Evolutionary conservation across 2,329 filamentous ascomycete species (phyloP).

Genomic region (Exophiala sp.): DNA sequence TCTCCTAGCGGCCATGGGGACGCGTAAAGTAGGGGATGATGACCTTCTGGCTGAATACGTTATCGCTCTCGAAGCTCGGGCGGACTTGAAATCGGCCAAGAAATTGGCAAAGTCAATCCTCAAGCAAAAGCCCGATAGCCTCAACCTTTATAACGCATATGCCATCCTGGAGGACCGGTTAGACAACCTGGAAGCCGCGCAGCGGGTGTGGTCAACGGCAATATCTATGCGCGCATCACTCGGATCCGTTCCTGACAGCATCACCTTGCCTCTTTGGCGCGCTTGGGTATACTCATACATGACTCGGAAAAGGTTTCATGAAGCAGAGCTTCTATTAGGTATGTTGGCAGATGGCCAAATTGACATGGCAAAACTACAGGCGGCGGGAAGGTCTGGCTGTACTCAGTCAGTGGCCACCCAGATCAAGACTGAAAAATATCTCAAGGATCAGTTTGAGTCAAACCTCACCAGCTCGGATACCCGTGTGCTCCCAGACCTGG

Average conservation of each 20-base stretch:
- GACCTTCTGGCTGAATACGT: slow-evolving; percentile 61
- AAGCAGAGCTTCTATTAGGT: slow-evolving; percentile 38
- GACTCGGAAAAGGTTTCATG: slow-evolving; percentile 34
- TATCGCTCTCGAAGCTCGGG: slow-evolving; percentile 59
- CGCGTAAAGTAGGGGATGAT: slow-evolving; percentile 33
- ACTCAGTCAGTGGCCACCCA: slow-evolving; percentile 12
- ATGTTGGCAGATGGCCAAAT: slow-evolving; percentile 36
- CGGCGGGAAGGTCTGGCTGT: slow-evolving; percentile 8
- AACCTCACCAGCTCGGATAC: slow-evolving; percentile 46
- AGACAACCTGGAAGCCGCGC: slow-evolving; percentile 53
- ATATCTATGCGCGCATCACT: slow-evolving; percentile 51
- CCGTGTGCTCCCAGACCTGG: slow-evolving; percentile 49
- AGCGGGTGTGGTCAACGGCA: slow-evolving; percentile 62
- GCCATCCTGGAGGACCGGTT: slow-evolving; percentile 62
- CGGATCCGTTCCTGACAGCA: slow-evolving; percentile 32
- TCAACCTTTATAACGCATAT: slow-evolving; percentile 72
- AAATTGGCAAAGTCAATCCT: slow-evolving; percentile 68
- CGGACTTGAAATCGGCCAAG: slow-evolving; percentile 52
- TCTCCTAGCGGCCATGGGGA: slow-evolving; percentile 49
- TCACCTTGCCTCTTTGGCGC: slow-evolving; percentile 49
- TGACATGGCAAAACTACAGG: slow-evolving; percentile 32
- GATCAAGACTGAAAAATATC: slow-evolving; percentile 40
- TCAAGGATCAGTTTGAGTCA: slow-evolving; percentile 51
- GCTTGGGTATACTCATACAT: slow-evolving; percentile 66
- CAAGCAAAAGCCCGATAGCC: slow-evolving; percentile 59